Conservation (phyloP, 768 basidiomycete genomes). For the Leccinum sublutescens region DNA sequence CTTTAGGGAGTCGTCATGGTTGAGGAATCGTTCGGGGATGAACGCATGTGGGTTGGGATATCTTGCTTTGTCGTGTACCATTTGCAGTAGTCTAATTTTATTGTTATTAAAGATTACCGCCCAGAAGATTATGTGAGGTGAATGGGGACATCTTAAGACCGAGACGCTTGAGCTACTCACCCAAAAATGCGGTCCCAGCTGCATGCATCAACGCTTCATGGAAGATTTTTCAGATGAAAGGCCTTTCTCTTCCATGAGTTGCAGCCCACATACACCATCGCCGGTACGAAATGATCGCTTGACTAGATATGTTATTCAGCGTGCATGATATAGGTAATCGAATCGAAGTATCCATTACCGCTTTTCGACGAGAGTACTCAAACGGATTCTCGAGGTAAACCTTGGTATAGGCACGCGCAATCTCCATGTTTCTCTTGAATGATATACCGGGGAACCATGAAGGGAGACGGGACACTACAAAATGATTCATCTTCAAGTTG, state of each 20-base stretch:
- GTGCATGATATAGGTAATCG: background rate
- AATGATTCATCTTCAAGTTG: no score
- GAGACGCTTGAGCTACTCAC: background rate
- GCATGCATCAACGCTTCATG: background rate
- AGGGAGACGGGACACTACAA: background rate
- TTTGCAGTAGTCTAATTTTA: background rate
- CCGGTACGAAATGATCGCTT: background rate
- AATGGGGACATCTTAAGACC: background rate
- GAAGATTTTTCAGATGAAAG: background rate
- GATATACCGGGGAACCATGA: background rate
- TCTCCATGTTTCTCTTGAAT: constrained; percentile 3
- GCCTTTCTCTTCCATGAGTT: background rate
- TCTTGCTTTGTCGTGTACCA: background rate
- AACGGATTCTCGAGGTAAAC: constrained; percentile 4
- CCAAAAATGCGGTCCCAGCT: background rate
- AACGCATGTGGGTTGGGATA: background rate
- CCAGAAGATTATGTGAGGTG: background rate
- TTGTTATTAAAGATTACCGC: background rate
- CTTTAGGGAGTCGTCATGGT: background rate
- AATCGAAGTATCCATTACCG: background rate
- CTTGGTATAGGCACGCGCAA: background rate
- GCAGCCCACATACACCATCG: background rate
- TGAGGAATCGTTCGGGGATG: background rate
- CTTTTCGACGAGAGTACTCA: background rate
- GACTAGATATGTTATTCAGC: background rate